These are phyloP conservation scores for Oehlia diaphana DNA, from an alignment of 192 early-diverging fungal genomes.

Conservation along the genomic window DNA sequence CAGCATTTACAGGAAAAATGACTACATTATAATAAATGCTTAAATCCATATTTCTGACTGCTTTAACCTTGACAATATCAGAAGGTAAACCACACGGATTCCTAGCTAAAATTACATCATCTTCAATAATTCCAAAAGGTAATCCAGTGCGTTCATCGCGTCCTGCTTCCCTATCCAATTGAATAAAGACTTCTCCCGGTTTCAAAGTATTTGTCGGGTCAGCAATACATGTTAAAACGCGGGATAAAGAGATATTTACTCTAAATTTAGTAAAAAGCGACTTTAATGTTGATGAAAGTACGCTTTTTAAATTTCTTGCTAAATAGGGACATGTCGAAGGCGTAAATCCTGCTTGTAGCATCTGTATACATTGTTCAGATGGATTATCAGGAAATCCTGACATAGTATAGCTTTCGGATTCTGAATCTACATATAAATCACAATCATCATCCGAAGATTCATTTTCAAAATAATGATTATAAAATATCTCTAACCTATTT, in stretches of 20 bases:
- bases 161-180: slow-evolving; percentile 27
- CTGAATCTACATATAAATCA: not conserved
- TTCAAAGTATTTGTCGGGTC: slow-evolving; percentile 37
- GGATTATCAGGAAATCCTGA: slow-evolving; percentile 30
- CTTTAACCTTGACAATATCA: slow-evolving; percentile 8
- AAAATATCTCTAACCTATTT: slow-evolving; percentile 22
- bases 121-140: slow-evolving; percentile 30
- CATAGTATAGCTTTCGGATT: not conserved
- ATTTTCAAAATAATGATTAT: not conserved
- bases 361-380: slow-evolving; percentile 29
- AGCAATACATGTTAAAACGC: slow-evolving; percentile 35
- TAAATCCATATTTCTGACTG: slow-evolving; percentile 7
- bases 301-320: slow-evolving; percentile 27
- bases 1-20: slow-evolving; percentile 15
- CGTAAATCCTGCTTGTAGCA: slow-evolving; percentile 39
- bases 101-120: slow-evolving; percentile 31
- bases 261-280: slow-evolving; percentile 29
- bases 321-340: slow-evolving; percentile 33
- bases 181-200: slow-evolving; percentile 35
- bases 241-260: slow-evolving; percentile 33
- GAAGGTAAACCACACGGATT: slow-evolving; percentile 20
- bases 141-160: slow-evolving; percentile 31
- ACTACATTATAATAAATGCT: slow-evolving; percentile 22
- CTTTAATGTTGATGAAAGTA: slow-evolving; percentile 27
- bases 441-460: not conserved